phyloP scores from a whole-genome alignment of 306 rosid species.

The Pyrus pyrifolia region DNA sequence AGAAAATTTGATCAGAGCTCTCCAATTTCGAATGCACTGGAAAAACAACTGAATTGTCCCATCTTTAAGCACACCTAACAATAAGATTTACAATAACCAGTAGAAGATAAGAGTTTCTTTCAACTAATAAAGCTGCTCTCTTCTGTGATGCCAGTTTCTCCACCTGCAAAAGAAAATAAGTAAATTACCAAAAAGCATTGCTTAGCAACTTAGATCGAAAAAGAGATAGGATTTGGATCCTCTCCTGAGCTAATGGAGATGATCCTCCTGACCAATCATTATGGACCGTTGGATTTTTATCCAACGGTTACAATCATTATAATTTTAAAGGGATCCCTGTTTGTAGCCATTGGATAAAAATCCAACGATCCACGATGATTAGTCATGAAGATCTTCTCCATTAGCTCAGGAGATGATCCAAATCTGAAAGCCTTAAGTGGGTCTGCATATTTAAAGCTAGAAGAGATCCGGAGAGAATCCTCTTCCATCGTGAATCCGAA shows the following conservation, averaged over 20 bases:
- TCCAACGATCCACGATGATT: no score
- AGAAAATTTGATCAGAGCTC: conserved; percentile 16
- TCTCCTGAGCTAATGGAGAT: no score
- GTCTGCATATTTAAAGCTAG: background rate
- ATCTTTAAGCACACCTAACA: conserved; percentile 21
- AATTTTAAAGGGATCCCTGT: no score
- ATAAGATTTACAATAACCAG: conserved; percentile 2
- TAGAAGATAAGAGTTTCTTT: conserved; percentile 12
- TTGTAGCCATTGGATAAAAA: no score
- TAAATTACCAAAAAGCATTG: background rate
- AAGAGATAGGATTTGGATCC: background rate
- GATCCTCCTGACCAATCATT: no score
- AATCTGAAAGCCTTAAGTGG: background rate
- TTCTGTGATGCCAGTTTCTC: conserved; percentile 87
- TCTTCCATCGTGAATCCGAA: background rate
- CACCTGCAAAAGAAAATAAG: conserved; percentile 44
- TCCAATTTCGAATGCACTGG: background rate
- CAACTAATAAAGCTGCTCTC: conserved; percentile 68
- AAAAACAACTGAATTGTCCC: conserved; percentile 19
- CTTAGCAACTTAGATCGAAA: background rate
- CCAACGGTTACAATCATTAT: no score
- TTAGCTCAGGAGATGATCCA: no score
- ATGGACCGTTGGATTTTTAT: no score
- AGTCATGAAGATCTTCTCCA: no score
- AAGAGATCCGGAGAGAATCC: background rate